Conservation (phyloP, 2,329 filamentous ascomycete species). For the Monascus ruber region DNA sequence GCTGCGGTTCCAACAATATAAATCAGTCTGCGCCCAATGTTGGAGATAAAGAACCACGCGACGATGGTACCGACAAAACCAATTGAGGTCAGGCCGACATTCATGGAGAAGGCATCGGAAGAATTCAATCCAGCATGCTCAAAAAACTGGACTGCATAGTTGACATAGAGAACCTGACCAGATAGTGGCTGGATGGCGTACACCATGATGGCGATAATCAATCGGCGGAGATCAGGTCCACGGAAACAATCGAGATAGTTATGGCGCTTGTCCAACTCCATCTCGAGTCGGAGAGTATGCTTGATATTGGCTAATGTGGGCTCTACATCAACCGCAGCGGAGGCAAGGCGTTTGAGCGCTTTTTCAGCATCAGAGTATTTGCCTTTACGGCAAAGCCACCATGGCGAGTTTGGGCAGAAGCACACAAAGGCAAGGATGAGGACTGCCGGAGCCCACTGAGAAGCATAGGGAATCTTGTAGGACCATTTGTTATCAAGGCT, state of each 20-base stretch:
- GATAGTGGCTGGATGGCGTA: slow-evolving; percentile 19
- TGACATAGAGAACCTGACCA: slow-evolving; percentile 17
- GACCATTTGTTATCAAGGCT: slow-evolving; percentile 7
- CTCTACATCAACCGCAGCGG: slow-evolving; percentile 7
- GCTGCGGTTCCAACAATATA: slow-evolving; percentile 21
- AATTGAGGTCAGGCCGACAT: slow-evolving; percentile 24
- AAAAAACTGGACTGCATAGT: slow-evolving; percentile 23
- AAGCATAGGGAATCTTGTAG: slow-evolving; percentile 16
- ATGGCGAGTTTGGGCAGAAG: slow-evolving; percentile 16
- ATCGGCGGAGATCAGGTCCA: slow-evolving; percentile 15
- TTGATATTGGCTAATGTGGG: slow-evolving; percentile 16
- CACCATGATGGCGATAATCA: slow-evolving; percentile 15
- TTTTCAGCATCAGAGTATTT: slow-evolving; percentile 8
- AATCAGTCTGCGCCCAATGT: slow-evolving; percentile 21
- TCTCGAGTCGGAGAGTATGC: slow-evolving; percentile 16
- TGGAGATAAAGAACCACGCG: slow-evolving; percentile 24
- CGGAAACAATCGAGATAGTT: slow-evolving; percentile 16
- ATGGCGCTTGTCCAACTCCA: slow-evolving; percentile 6
- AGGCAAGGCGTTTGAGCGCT: slow-evolving; percentile 11
- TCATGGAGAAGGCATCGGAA: slow-evolving; percentile 18
- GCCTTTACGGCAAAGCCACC: slow-evolving; percentile 14
- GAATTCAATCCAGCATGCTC: slow-evolving; percentile 17
- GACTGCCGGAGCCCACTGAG: slow-evolving; percentile 13
- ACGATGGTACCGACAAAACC: slow-evolving; percentile 29
- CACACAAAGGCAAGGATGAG: slow-evolving; percentile 10